A percentile compares a stretch with the other conserved stretches of the same genome.
Conservation (phyloP, 2,329 filamentous ascomycete genomes). For the Xylariales sp. region DNA sequence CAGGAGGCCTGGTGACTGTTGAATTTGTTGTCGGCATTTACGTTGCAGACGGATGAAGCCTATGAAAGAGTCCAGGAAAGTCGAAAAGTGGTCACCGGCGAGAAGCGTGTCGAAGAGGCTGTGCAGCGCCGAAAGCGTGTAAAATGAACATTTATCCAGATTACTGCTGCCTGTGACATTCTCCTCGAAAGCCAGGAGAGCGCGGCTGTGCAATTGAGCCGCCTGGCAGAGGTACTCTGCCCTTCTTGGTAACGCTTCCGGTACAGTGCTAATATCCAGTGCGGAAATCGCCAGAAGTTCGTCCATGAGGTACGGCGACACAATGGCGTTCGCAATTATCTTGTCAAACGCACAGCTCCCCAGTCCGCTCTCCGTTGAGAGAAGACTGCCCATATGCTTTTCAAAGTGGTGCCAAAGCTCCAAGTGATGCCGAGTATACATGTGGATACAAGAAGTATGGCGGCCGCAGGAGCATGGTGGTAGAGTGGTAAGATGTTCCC, state of each 20-base stretch:
- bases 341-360: too few relatives aligned
- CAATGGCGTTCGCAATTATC: background rate
- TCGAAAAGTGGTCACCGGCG: background rate
- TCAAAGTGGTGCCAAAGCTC: too few relatives aligned
- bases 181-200: background rate
- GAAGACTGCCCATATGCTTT: too few relatives aligned
- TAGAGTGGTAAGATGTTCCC: too few relatives aligned
- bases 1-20: background rate
- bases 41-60: background rate
- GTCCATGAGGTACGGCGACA: background rate
- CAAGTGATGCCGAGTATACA: too few relatives aligned
- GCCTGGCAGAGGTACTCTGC: background rate
- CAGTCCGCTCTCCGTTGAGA: too few relatives aligned
- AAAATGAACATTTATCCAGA: background rate
- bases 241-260: background rate
- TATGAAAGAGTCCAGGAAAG: background rate
- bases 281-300: constrained; percentile 1
- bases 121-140: background rate
- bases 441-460: too few relatives aligned
- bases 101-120: background rate
- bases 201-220: background rate
- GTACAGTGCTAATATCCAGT: background rate
- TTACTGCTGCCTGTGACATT: too few relatives aligned
- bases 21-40: background rate
- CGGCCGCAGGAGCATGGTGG: too few relatives aligned